Base-by-base conservation (phyloP, 2,329 filamentous ascomycete genomes). In the Stagonosporopsis chrysanthemi region DNA sequence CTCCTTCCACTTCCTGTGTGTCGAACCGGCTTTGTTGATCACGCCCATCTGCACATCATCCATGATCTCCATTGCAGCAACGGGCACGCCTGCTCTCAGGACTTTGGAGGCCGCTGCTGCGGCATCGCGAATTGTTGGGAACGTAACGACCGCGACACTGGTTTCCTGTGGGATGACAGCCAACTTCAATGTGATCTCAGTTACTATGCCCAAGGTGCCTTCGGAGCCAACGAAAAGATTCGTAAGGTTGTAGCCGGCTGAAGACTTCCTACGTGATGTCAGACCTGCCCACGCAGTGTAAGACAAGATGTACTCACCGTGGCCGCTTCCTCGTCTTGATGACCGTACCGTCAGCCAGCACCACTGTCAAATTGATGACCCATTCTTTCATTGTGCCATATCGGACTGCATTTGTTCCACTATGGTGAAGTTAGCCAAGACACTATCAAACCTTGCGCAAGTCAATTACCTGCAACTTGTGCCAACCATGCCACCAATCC, bases 351-450 rank as follows among this genome's bases (percentile, higher is more conserved):
- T 94, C 90, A 9, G 90, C 88, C 26, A 94, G 83, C 1, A 94
- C 90, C 1, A 93, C 89, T 0, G 90, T 94, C 55, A 94, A 77
- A 68, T 92, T 92, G 69, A 94, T 86, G 24, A 94, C 89, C 90
- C 90, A 93, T 68, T 94, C 90, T 71, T 91, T 92, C 90, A 94
- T 94, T 0, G 90, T 93, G 6, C 90, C 90, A 69, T 94, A 94
- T 64, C 87, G 84, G 38, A 92, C 89, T 2, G 90, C 90, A 68
- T 92, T 93, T 0, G 90, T 94, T 2, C 90, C 90, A 12, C 87
- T 89, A 70, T 22, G 11, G 14, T n/a, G 39, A 3, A 3, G 36
- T 73, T 40, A 71, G 65, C 47, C 28, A 19, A 3, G 41, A n/a
- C 29, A 50, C 31, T 12, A 35, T 39, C 23, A 38, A 19, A 15